phyloP scores from a whole-genome alignment of 192 early-diverging fungal species.

The Backusella macrospora region DNA sequence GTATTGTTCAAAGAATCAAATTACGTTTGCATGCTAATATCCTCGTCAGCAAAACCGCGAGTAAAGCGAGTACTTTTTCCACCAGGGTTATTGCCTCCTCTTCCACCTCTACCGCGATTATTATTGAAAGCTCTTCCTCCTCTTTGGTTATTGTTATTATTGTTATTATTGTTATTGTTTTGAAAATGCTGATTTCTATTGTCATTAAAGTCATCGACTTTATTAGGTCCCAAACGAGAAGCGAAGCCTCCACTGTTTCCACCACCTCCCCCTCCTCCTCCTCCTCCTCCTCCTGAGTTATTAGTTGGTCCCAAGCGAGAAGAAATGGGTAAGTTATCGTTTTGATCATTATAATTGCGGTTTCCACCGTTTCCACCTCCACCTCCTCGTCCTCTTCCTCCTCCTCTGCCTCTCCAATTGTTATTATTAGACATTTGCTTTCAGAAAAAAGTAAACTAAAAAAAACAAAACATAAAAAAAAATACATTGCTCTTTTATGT shows the following conservation, averaged over 20 bases:
- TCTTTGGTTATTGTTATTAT: neutral
- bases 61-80: neutral
- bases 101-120: conserved; percentile 28
- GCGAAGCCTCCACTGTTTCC: neutral
- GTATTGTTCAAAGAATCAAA: neutral
- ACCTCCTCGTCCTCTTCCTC: conserved; percentile 24
- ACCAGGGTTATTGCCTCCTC: neutral
- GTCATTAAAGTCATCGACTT: neutral
- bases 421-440: conserved; percentile 14
- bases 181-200: neutral
- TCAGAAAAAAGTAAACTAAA: neutral
- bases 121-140: conserved; percentile 14
- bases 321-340: conserved; percentile 17
- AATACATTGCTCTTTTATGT: neutral
- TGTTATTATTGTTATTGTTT: neutral
- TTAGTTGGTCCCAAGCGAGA: conserved; percentile 26
- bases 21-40: conserved; percentile 26
- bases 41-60: conserved; percentile 29
- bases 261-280: too few relatives aligned
- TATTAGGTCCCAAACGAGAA: neutral
- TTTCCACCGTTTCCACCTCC: conserved; percentile 15
- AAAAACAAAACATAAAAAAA: neutral
- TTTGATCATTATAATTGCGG: neutral
- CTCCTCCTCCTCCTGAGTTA: too few relatives aligned
- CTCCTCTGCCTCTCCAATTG: conserved; percentile 21